phyloP scores from a whole-genome alignment of 805 yeast species.

The Wickerhamomyces bovis region DNA sequence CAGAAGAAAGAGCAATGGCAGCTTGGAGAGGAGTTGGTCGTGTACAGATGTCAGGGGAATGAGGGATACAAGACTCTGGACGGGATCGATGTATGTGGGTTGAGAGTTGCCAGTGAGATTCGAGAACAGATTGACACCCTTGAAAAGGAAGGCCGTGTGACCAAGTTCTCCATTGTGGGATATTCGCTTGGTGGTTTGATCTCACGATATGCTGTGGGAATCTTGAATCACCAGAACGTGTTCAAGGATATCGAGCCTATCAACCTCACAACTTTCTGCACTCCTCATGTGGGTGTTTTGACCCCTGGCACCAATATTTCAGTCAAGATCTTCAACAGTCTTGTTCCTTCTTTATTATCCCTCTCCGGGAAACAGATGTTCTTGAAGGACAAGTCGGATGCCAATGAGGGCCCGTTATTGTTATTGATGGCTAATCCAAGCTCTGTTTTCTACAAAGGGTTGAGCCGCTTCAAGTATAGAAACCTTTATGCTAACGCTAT shows the following conservation, averaged over 20 bases:
- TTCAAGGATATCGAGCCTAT: conserved; percentile 53
- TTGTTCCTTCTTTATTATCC: conserved; percentile 64
- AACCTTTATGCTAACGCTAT: conserved; percentile 69
- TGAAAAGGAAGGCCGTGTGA: conserved; percentile 34
- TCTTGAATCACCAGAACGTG: conserved; percentile 46
- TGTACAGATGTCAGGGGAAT: conserved; percentile 19
- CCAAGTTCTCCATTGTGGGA: conserved; percentile 70
- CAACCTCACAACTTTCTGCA: conserved; percentile 53
- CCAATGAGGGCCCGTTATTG: conserved; percentile 45
- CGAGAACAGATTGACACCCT: conserved; percentile 28
- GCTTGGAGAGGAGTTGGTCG: conserved; percentile 16
- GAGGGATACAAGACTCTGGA: conserved; percentile 74
- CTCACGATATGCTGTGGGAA: conserved; percentile 71
- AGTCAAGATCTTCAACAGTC: conserved; percentile 49
- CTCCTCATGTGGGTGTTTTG: conserved; percentile 65
- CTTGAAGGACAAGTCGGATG: conserved; percentile 38
- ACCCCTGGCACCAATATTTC: conserved; percentile 52
- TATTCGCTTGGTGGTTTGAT: conserved; percentile 85
- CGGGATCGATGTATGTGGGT: conserved; percentile 82
- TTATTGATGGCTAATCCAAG: conserved; percentile 57
- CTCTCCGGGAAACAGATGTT: conserved; percentile 73
- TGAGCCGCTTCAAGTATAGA: conserved; percentile 45
- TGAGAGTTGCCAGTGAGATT: conserved; percentile 67
- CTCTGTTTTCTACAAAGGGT: conserved; percentile 54
- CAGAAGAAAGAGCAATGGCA: conserved; percentile 21